These are phyloP conservation scores for Tardiomyces depauwii DNA, from an alignment of 1,139 yeast genomes.

Conservation along the genomic window DNA sequence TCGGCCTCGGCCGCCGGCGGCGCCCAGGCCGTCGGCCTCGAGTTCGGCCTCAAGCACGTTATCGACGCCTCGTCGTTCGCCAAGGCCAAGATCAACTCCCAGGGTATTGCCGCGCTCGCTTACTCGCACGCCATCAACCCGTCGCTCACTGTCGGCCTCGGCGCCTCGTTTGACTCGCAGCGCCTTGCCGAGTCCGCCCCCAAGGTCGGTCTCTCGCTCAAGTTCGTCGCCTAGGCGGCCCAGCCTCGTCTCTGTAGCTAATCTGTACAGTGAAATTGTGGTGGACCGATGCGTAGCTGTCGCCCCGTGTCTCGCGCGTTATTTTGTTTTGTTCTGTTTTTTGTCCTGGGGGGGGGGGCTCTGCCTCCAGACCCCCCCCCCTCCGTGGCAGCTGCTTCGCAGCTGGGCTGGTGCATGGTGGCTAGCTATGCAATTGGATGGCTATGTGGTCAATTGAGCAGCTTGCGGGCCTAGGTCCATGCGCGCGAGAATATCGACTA, in stretches of 20 bases:
- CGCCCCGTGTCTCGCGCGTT: too few species aligned
- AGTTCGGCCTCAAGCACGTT: conserved; percentile 91
- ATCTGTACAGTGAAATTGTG: neutral
- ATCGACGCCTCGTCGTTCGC: conserved; percentile 81
- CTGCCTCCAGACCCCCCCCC: too few species aligned
- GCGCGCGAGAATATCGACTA: too few species aligned
- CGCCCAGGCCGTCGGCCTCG: conserved; percentile 60
- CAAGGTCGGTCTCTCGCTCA: conserved; percentile 91
- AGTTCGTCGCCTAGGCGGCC: conserved; percentile 64
- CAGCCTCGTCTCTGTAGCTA: neutral
- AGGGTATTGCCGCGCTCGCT: conserved; percentile 89
- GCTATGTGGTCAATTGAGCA: too few species aligned
- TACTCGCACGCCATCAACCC: conserved; percentile 95
- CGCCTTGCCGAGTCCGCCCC: conserved; percentile 96
- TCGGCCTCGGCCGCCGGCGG: conserved; percentile 53
- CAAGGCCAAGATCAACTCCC: conserved; percentile 95
- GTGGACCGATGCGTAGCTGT: too few species aligned
- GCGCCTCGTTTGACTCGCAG: conserved; percentile 94
- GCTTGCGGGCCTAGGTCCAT: too few species aligned
- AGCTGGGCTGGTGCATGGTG: too few species aligned
- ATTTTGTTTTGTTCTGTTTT: neutral
- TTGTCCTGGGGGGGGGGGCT: too few species aligned
- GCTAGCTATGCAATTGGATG: too few species aligned
- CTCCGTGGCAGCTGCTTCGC: too few species aligned
- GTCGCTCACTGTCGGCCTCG: conserved; percentile 95